phyloP scores from a whole-genome alignment of 345 rosid genomes.

The Ceriops tagal region DNA sequence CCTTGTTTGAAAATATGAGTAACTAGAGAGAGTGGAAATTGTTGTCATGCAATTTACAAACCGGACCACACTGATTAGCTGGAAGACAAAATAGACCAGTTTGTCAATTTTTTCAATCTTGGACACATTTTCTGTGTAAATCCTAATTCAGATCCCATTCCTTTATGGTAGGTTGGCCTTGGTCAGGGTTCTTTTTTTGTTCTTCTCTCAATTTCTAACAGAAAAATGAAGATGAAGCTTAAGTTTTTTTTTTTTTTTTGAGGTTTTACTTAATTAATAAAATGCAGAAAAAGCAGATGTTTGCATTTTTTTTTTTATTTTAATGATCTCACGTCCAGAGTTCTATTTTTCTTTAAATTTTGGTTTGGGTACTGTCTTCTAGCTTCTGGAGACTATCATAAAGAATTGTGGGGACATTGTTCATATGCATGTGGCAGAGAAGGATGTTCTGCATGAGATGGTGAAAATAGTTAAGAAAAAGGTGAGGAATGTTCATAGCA shows the following conservation, averaged over 20 bases:
- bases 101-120: no score
- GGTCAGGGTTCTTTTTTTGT: no score
- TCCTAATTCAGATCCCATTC: no score
- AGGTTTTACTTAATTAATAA: not conserved
- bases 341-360: conserved; percentile 20
- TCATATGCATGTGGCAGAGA: conserved; percentile 99
- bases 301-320: not conserved
- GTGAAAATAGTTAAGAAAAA: conserved; percentile 86
- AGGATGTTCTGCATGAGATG: conserved; percentile 92
- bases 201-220: no score
- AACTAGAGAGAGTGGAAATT: no score
- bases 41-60: no score
- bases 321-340: conserved; percentile 3
- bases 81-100: no score
- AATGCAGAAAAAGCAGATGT: not conserved
- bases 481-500: conserved; percentile 43
- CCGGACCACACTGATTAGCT: no score
- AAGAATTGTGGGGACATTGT: conserved; percentile 99
- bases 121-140: no score
- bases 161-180: no score
- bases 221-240: not conserved
- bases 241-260: not conserved
- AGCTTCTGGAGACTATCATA: conserved; percentile 94
- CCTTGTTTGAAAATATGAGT: no score
- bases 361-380: conserved; percentile 22